These are phyloP conservation scores for Piper longum DNA, from an alignment of 164 flowering plant species.

Conservation along the genomic window DNA sequence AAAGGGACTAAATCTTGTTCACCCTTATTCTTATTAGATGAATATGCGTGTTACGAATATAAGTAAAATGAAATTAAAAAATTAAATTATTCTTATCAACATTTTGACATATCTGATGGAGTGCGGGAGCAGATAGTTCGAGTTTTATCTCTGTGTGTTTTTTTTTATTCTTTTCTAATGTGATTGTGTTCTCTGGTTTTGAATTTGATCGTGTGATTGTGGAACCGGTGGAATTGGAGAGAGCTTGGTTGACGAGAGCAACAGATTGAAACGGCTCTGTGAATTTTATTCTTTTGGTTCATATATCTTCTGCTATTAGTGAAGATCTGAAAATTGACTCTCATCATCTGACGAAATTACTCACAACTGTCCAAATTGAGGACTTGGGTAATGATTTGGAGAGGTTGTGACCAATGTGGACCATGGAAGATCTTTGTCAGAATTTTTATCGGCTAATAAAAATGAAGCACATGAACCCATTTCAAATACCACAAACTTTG, in stretches of 20 bases:
- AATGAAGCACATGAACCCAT: slow-evolving; percentile 13
- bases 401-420: slow-evolving; percentile 10
- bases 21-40: too few species aligned
- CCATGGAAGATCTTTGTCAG: slow-evolving; percentile 4
- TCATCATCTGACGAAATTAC: slow-evolving; percentile 10
- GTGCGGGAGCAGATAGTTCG: slow-evolving; percentile 73
- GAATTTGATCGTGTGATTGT: not conserved
- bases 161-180: not conserved
- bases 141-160: not conserved
- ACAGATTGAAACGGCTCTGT: slow-evolving; percentile 45
- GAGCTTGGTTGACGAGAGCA: slow-evolving; percentile 74
- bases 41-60: too few species aligned
- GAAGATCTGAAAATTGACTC: slow-evolving; percentile 29
- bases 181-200: not conserved
- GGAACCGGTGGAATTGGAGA: slow-evolving; percentile 63
- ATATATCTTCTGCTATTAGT: slow-evolving; percentile 22
- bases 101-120: slow-evolving; percentile 71
- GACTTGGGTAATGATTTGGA: slow-evolving; percentile 15
- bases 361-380: slow-evolving; percentile 17
- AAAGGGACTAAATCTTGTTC: too few species aligned
- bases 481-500: slow-evolving; percentile 9
- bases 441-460: slow-evolving; percentile 10
- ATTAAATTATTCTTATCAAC: slow-evolving; percentile 24
- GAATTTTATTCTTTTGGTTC: slow-evolving; percentile 20
- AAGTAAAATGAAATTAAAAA: too few species aligned